Evolutionary conservation across 164 flowering plant species (phyloP).

Genomic region (Houttuynia cordata): DNA sequence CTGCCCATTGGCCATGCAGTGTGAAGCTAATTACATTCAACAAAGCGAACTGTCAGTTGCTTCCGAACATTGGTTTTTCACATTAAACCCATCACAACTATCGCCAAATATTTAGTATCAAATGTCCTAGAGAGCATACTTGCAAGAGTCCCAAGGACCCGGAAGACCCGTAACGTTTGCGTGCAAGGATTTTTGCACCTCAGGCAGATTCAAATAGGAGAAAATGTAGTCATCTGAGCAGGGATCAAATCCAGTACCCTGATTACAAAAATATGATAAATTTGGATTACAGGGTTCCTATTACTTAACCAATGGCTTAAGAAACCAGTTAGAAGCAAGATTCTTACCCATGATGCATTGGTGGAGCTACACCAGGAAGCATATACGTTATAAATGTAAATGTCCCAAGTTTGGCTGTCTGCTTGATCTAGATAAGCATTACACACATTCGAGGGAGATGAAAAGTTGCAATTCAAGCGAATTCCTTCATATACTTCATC

Average conservation of each 20-base stretch:
- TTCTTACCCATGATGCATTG: not conserved
- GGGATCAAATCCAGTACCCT: slow-evolving; percentile 17
- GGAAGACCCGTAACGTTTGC: slow-evolving; percentile 14
- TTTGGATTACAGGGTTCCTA: too few species aligned
- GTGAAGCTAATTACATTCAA: slow-evolving; percentile 1
- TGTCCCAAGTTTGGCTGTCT: not conserved
- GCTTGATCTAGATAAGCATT: not conserved
- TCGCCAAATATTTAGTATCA: not conserved
- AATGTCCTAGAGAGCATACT: slow-evolving; percentile 5
- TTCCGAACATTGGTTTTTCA: too few species aligned
- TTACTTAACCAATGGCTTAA: too few species aligned
- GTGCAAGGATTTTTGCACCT: slow-evolving; percentile 27
- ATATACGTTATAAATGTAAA: slow-evolving; percentile 30
- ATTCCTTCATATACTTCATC: slow-evolving; percentile 19
- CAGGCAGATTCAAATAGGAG: slow-evolving; percentile 20
- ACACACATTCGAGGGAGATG: slow-evolving; percentile 8
- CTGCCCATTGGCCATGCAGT: slow-evolving; percentile 13
- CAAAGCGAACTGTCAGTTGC: not conserved
- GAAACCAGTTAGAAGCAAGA: not conserved
- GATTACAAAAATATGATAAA: not conserved
- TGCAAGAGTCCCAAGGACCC: slow-evolving; percentile 20
- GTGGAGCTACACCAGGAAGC: slow-evolving; percentile 26
- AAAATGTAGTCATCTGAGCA: slow-evolving; percentile 16
- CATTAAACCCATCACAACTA: not conserved
- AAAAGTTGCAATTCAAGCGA: slow-evolving; percentile 16